Percentiles rank a stretch among this genome's conserved stretches.
Evolutionary conservation across 345 rosid species (phyloP).

Genomic region (Mallotus nudiflorus): DNA sequence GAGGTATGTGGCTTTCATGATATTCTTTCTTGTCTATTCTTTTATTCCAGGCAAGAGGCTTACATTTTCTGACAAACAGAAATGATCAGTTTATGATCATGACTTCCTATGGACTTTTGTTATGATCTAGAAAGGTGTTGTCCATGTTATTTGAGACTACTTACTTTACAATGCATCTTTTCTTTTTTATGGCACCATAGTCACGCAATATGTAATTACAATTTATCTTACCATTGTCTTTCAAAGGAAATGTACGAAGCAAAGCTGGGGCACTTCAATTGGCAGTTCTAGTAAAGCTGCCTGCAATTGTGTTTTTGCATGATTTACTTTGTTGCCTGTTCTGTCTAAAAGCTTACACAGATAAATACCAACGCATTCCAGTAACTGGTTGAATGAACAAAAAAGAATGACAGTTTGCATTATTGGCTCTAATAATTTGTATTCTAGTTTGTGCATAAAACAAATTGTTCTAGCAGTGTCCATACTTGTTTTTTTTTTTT

Average conservation of each 20-base stretch:
- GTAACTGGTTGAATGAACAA: no score
- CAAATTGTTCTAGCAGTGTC: background rate
- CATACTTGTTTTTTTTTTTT: background rate
- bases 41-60: background rate
- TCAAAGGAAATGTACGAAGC: background rate
- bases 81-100: background rate
- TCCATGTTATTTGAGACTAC: background rate
- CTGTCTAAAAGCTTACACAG: background rate
- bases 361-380: background rate
- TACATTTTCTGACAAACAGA: background rate
- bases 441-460: no score
- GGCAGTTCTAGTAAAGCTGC: background rate
- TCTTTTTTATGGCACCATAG: no score
- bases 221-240: background rate
- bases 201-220: no score
- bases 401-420: no score
- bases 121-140: background rate
- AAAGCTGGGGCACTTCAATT: background rate
- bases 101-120: background rate
- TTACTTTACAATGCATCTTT: no score
- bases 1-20: slow-evolving; percentile 47
- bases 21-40: background rate
- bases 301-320: background rate
- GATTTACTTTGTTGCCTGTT: background rate
- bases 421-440: no score